Conservation (phyloP, 805 yeast species). For the Grigorovia transvaalensis region DNA sequence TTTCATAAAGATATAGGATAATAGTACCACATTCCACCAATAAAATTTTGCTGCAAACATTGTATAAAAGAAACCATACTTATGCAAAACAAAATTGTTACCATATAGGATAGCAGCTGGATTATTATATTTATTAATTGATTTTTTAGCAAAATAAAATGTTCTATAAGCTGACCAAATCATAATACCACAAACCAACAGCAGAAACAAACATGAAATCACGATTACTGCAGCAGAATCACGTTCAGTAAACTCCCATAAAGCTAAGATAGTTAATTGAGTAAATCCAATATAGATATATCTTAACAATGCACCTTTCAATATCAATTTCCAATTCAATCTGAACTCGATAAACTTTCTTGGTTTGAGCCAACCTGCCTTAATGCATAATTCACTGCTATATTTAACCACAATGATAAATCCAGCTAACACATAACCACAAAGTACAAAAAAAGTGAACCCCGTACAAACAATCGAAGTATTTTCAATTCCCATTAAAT, state of each 20-base stretch:
- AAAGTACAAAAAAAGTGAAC: slow-evolving; percentile 70
- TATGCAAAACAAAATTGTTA: slow-evolving; percentile 56
- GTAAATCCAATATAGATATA: slow-evolving; percentile 79
- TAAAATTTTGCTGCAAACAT: slow-evolving; percentile 75
- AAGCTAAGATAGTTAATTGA: slow-evolving; percentile 63
- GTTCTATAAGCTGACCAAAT: slow-evolving; percentile 60
- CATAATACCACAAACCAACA: slow-evolving; percentile 51
- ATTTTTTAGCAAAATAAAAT: slow-evolving; percentile 47
- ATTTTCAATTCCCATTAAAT: slow-evolving; percentile 61
- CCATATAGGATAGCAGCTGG: slow-evolving; percentile 87
- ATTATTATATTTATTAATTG: slow-evolving; percentile 52
- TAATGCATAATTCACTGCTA: slow-evolving; percentile 37
- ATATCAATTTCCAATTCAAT: slow-evolving; percentile 43
- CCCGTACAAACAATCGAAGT: slow-evolving; percentile 81
- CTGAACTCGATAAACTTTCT: slow-evolving; percentile 41
- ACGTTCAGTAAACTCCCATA: slow-evolving; percentile 75
- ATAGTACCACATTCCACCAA: slow-evolving; percentile 68
- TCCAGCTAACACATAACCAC: slow-evolving; percentile 62
- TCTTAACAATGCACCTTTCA: slow-evolving; percentile 73
- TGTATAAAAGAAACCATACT: slow-evolving; percentile 82
- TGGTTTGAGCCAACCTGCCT: slow-evolving; percentile 41
- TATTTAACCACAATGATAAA: slow-evolving; percentile 47
- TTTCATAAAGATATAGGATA: slow-evolving; percentile 54
- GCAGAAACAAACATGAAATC: slow-evolving; percentile 59
- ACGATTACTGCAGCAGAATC: slow-evolving; percentile 89